Evolutionary conservation across 139 green algal genomes (phyloP).

Genomic region (Trebouxia sp.): DNA sequence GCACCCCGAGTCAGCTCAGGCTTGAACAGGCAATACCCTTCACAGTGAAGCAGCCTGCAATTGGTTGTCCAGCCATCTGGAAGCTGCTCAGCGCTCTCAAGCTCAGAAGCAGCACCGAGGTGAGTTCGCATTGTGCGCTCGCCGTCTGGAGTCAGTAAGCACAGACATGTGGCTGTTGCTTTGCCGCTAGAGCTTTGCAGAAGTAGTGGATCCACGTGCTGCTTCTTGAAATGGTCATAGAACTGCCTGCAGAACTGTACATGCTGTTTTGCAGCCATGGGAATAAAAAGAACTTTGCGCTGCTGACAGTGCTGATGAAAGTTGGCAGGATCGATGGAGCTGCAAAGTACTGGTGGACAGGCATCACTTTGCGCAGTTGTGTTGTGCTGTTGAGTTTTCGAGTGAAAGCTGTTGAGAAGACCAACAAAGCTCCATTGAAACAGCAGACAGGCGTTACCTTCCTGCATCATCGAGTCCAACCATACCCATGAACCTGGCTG

Average conservation of each 20-base stretch:
- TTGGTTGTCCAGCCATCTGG: constrained; percentile 36
- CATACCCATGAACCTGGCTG: constrained; percentile 60
- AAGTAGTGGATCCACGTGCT: neutral
- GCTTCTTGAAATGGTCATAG: constrained; percentile 7
- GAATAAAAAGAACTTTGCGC: too few relatives aligned
- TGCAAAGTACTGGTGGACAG: neutral
- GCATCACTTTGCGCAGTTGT: neutral
- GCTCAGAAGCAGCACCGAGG: constrained; percentile 72
- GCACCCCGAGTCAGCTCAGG: constrained; percentile 35
- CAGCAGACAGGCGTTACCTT: neutral
- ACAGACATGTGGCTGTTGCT: neutral
- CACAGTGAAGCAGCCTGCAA: constrained; percentile 67
- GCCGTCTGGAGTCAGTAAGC: constrained; percentile 67
- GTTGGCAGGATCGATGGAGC: too few relatives aligned
- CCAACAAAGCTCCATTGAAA: neutral
- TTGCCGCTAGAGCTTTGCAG: neutral
- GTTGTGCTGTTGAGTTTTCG: neutral
- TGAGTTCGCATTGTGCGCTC: constrained; percentile 92
- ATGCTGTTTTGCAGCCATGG: too few relatives aligned
- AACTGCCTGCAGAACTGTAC: too few relatives aligned
- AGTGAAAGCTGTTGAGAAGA: too few relatives aligned
- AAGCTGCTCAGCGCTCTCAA: constrained; percentile 48
- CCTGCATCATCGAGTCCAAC: constrained; percentile 66
- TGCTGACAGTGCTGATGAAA: too few relatives aligned
- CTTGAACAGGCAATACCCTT: constrained; percentile 82